Evolutionary conservation across 2,329 filamentous ascomycete species (phyloP), one percentile per base, ranked within the genome.

Genomic region (Erysiphe pulchra): DNA sequence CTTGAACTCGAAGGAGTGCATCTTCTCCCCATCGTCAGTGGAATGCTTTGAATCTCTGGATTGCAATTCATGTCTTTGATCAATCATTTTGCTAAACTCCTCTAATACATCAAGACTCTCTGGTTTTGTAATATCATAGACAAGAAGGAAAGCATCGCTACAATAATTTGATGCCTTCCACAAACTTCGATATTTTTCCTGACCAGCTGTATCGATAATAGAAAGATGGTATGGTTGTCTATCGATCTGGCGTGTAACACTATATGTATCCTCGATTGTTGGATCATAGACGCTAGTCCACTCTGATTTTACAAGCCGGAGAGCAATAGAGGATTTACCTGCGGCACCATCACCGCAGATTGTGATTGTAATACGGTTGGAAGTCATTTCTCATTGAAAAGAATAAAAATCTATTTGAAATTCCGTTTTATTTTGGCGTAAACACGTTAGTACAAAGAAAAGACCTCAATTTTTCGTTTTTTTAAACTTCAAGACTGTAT

Each of bases 131-230:
- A 90, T 87, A 63, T 90, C 82, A 69, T 90, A 90, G 53, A 90
- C 82, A 54, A 90, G 71, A 18, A 90, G 68, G 63, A 87, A 90
- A 50, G 81, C 82, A 59, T 90, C 82, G 50, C 79, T 78, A 57
- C 73, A 70, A 14, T 87, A 71, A 59, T 86, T 87, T 20, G 76
- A 77, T 32, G 75, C 70, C 1, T 80, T 80, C 82, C 82, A 90
- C 67, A 90, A 81, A 54, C 80, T 77, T 52, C 82, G 77, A 64
- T 90, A 90, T 63, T 90, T 82, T 63, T 90, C 82, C 60, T 90
- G 82, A n/a, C 82, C 82, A 24, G 82, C 82, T 1, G 82, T 87
- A 65, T 90, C 82, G 48, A 80, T 87, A 44, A 90, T 70, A 43
- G 71, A 69, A 33, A 90, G 74, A 60, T 82, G 78, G 67, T 86